Percentiles rank a stretch among this genome's conserved stretches.
phyloP scores from a whole-genome alignment of 73 alveolate genomes.

The Stentor roeselii region DNA sequence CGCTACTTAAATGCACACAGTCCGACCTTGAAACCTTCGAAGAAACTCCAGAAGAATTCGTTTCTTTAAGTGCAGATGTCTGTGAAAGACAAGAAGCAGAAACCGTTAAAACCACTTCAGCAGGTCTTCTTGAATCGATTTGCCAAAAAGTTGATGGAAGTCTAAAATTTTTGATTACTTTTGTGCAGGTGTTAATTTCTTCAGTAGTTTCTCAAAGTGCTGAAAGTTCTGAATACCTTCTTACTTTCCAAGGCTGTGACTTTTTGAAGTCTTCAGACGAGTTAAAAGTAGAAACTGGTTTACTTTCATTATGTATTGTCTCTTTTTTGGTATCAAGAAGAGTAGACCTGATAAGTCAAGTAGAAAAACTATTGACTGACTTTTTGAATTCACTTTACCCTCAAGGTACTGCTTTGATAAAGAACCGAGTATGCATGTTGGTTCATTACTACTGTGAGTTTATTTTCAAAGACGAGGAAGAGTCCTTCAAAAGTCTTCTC shows the following conservation, averaged over 20 bases:
- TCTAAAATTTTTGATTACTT: conserved; percentile 31
- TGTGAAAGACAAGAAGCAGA: conserved; percentile 58
- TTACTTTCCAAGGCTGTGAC: neutral
- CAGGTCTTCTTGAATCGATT: conserved; percentile 52
- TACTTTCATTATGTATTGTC: conserved; percentile 7
- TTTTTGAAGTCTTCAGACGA: neutral
- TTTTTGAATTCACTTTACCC: neutral
- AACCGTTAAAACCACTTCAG: conserved; percentile 51
- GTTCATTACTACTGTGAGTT: conserved; percentile 1
- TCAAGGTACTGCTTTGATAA: neutral
- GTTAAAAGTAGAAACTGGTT: conserved; percentile 5
- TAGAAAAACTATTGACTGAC: neutral
- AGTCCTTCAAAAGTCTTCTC: neutral
- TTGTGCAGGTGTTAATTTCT: conserved; percentile 40
- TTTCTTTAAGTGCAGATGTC: conserved; percentile 47
- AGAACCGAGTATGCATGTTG: neutral
- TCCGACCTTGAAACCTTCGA: conserved; percentile 39
- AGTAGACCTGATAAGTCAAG: neutral
- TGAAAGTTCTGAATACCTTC: neutral
- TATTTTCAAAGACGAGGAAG: neutral
- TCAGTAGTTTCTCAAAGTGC: neutral
- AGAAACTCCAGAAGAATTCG: conserved; percentile 58
- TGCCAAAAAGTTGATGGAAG: conserved; percentile 58
- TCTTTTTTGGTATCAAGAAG: neutral
- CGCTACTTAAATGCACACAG: conserved; percentile 37